These are phyloP conservation scores for Talaromyces wortmannii DNA, from an alignment of 495 filamentous ascomycete genomes.

Conservation along the genomic window DNA sequence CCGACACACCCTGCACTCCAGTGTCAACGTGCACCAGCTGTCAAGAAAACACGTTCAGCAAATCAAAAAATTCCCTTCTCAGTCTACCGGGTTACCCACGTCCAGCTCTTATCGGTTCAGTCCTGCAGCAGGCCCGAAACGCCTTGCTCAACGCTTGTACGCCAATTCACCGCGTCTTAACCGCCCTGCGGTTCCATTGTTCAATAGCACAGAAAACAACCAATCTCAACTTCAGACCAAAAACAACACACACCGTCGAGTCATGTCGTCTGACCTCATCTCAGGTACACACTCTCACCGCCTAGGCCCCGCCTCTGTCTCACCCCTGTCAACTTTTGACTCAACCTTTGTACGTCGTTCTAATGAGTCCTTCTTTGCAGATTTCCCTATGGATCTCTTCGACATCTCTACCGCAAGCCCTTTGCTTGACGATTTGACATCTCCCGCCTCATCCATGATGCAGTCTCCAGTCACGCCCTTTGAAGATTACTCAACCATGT, in stretches of 20 bases:
- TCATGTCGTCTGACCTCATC: constrained; percentile 35
- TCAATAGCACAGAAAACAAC: constrained; percentile 28
- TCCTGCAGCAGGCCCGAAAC: constrained; percentile 27
- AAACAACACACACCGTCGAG: constrained; percentile 17
- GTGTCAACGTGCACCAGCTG: constrained; percentile 6
- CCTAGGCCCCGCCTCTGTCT: background rate
- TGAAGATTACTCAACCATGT: constrained; percentile 19
- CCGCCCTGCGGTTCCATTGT: constrained; percentile 49
- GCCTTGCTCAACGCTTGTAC: constrained; percentile 17
- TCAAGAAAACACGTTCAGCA: constrained; percentile 16
- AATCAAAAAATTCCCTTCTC: constrained; percentile 28
- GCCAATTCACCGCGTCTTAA: constrained; percentile 27
- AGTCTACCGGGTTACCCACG: constrained; percentile 27
- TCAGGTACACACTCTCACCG: constrained; percentile 15
- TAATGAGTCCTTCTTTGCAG: constrained; percentile 1
- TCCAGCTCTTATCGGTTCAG: constrained; percentile 38
- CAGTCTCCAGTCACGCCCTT: constrained; percentile 12
- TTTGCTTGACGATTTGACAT: constrained; percentile 14
- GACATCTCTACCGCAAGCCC: constrained; percentile 20
- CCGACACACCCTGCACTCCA: constrained; percentile 1
- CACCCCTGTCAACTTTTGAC: background rate
- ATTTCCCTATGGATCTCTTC: constrained; percentile 20
- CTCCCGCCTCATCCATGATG: constrained; percentile 18
- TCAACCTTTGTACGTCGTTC: background rate
- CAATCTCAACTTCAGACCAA: constrained; percentile 14